Evolutionary conservation across 1,284 basidiomycete genomes (phyloP).

Genomic region (Austropuccinia psidii): DNA sequence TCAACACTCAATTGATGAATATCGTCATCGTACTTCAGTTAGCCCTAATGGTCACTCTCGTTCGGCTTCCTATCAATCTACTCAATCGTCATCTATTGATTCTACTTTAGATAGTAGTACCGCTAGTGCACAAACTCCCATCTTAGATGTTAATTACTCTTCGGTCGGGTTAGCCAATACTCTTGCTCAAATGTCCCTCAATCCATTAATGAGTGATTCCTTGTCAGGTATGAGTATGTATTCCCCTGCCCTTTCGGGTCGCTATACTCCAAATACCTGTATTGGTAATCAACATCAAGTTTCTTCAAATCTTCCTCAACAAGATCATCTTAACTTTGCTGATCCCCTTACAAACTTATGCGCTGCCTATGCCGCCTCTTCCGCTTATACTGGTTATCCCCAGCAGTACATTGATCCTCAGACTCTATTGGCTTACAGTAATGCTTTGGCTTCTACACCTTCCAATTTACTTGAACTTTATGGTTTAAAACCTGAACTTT

Average conservation of each 20-base stretch:
- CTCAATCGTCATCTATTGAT: slow-evolving; percentile 10
- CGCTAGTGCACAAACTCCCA: too few relatives aligned
- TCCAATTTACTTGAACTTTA: background rate
- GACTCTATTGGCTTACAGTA: slow-evolving; percentile 2
- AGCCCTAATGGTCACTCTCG: background rate
- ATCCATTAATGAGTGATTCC: background rate
- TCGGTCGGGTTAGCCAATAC: background rate
- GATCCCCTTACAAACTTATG: background rate
- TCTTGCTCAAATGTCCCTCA: slow-evolving; percentile 1
- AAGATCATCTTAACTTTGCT: background rate
- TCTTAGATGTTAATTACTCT: background rate
- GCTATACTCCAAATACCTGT: background rate
- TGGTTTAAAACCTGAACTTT: background rate
- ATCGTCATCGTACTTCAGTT: background rate
- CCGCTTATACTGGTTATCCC: background rate
- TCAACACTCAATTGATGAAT: background rate
- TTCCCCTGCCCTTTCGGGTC: background rate
- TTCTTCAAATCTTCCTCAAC: background rate
- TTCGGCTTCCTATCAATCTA: slow-evolving; percentile 18
- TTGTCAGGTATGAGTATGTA: background rate
- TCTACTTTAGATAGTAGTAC: too few relatives aligned
- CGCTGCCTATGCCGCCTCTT: background rate
- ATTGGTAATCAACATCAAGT: background rate
- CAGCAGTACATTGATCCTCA: slow-evolving; percentile 5
- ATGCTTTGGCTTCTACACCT: background rate